Conservation (phyloP, 257 asterid genomes). For the Plantago elongata region DNA sequence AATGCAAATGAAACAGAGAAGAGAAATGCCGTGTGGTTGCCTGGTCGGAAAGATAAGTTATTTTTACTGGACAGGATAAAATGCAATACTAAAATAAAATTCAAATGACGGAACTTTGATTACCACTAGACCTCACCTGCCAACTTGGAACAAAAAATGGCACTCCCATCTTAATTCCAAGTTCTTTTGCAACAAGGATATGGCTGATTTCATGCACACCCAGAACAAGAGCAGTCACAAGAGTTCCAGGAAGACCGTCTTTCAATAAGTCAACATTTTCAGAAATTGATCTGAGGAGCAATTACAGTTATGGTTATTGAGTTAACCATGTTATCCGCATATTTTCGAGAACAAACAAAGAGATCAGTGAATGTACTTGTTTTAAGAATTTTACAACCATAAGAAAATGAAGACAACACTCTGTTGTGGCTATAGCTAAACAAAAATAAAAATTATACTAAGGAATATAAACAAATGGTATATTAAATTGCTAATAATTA, state of each 20-base stretch:
- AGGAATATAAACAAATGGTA: too few species aligned
- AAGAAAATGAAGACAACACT: too few species aligned
- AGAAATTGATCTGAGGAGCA: slow-evolving; percentile 57
- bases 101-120: not conserved
- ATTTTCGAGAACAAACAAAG: not conserved
- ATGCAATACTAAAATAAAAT: not conserved
- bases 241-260: slow-evolving; percentile 91
- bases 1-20: not conserved
- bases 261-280: slow-evolving; percentile 66
- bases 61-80: not conserved
- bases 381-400: too few species aligned
- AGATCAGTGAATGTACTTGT: too few species aligned
- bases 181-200: slow-evolving; percentile 57
- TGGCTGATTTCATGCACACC: slow-evolving; percentile 84
- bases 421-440: too few species aligned
- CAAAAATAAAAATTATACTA: too few species aligned
- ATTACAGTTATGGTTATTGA: slow-evolving; percentile 10
- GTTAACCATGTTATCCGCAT: not conserved
- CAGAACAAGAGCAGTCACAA: slow-evolving; percentile 73
- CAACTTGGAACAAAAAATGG: slow-evolving; percentile 97
- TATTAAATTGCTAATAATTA: not conserved
- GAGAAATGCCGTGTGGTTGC: not conserved
- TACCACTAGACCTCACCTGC: slow-evolving; percentile 59
- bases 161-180: slow-evolving; percentile 76
- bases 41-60: too few species aligned